Base-by-base conservation (phyloP, 129 eudicot species). In the Heracleum sosnowskyi region DNA sequence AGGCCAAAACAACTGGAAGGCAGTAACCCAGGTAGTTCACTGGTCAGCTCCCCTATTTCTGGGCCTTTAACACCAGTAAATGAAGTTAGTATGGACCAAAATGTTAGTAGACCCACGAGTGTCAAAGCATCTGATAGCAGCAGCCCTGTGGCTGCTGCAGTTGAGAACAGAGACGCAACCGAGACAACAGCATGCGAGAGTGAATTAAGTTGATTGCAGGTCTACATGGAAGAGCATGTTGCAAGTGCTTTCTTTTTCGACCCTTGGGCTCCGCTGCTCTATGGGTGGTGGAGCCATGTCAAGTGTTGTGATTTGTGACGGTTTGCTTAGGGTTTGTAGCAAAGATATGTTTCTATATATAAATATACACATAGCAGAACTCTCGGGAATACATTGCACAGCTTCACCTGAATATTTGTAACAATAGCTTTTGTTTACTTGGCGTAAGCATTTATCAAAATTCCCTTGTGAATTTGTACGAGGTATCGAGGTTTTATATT, bases 1-100 rank as follows among this genome's bases (percentile, higher is more conserved):
- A 82, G 91, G 82, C 87, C 98, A 64, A 91, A 89, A 77, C 84
- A 89, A 71, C 63, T 57, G 1, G 95, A 31, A 39, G 91, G 66
- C 34, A 80, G 15, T 70, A 57, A 86, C 33, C 91, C 89, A 53
- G 82, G 63, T 35, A 55, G 87, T 55, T 39, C 89, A 68, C 10
- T 42, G 76, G 37, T 73, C 57, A 81, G 15, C 74, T 74, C 88
- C 24, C 91, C 89, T 36, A 85, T 55, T 73, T 36, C 44, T 41
- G 82, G 77, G 34, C 69, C 91, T 62, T 37, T 88, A 73, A 12
- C 69, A 31, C 42, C 80, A 47, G 85, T 28, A 45, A 81, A 75
- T 40, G 86, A 79, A 74, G 86, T n/a, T 39, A 86, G 74, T 29
- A 62, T 78, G 80, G 73, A 57, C 41, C 66, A 82, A 55, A 76